phyloP scores from a whole-genome alignment of 768 basidiomycete genomes.

The Collybiopsis confluens region DNA sequence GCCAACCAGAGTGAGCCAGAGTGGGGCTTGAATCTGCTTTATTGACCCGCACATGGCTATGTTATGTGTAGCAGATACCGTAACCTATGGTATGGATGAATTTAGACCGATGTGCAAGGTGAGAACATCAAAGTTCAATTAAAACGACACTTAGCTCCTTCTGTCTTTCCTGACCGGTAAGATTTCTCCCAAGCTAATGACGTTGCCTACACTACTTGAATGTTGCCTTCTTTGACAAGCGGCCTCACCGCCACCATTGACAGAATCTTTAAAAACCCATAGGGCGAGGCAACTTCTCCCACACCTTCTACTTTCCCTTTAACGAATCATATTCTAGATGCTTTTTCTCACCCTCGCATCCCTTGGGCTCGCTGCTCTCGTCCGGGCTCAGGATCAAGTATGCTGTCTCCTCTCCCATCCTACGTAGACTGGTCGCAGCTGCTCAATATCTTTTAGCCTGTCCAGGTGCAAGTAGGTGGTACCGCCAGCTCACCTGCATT shows the following conservation, averaged over 20 bases:
- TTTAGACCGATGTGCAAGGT: too few relatives aligned
- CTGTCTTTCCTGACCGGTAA: not conserved
- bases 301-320: not conserved
- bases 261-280: not conserved
- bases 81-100: too few relatives aligned
- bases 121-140: too few relatives aligned
- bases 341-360: not conserved
- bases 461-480: conserved; percentile 35
- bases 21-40: too few relatives aligned
- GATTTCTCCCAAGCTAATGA: not conserved
- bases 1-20: too few relatives aligned
- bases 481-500: conserved; percentile 38
- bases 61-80: too few relatives aligned
- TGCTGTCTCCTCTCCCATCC: not conserved
- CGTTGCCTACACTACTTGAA: not conserved
- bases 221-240: not conserved
- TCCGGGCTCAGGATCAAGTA: conserved; percentile 14
- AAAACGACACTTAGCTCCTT: not conserved
- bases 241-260: not conserved
- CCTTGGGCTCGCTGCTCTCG: conserved; percentile 10
- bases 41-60: too few relatives aligned
- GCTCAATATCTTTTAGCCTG: conserved; percentile 4
- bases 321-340: not conserved
- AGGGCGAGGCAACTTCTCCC: not conserved
- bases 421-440: not conserved